A percentile compares a stretch with the other conserved stretches of the same genome.
phyloP scores from a whole-genome alignment of 2,329 filamentous ascomycete genomes.

The Pseudopyrenochaeta lycopersici region DNA sequence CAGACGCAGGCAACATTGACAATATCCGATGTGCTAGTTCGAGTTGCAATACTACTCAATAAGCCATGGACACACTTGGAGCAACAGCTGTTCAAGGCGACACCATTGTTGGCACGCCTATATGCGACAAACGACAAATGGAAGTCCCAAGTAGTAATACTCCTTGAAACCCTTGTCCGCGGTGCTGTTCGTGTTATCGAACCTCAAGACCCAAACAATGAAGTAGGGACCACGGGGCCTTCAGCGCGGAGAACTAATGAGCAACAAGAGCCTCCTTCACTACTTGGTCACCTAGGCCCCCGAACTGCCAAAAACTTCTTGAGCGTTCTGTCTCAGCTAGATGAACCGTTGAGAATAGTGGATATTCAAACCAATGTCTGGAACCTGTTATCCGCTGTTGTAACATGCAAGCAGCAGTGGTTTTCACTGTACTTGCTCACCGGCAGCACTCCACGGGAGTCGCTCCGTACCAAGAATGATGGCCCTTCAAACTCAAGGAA shows the following conservation, averaged over 20 bases:
- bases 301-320: conserved; percentile 86
- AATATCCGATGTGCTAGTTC: conserved; percentile 75
- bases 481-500: conserved; percentile 49
- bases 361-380: conserved; percentile 76
- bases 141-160: conserved; percentile 69
- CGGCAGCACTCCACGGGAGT: conserved; percentile 82
- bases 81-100: conserved; percentile 80
- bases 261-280: conserved; percentile 77
- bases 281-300: conserved; percentile 88
- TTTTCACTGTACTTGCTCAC: conserved; percentile 93
- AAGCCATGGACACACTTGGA: conserved; percentile 73
- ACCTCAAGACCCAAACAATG: conserved; percentile 13
- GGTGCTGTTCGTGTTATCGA: conserved; percentile 69
- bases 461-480: conserved; percentile 67
- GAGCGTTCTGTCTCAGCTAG: conserved; percentile 77
- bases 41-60: conserved; percentile 71
- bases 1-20: conserved; percentile 71
- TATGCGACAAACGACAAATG: conserved; percentile 75
- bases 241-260: conserved; percentile 6
- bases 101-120: conserved; percentile 78
- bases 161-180: conserved; percentile 78
- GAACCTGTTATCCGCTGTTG: conserved; percentile 84
- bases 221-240: conserved; percentile 12
- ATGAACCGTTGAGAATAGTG: conserved; percentile 75
- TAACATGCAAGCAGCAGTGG: conserved; percentile 93